phyloP scores from a whole-genome alignment of 169 alveolate species.

The Eimeria tenella region DNA sequence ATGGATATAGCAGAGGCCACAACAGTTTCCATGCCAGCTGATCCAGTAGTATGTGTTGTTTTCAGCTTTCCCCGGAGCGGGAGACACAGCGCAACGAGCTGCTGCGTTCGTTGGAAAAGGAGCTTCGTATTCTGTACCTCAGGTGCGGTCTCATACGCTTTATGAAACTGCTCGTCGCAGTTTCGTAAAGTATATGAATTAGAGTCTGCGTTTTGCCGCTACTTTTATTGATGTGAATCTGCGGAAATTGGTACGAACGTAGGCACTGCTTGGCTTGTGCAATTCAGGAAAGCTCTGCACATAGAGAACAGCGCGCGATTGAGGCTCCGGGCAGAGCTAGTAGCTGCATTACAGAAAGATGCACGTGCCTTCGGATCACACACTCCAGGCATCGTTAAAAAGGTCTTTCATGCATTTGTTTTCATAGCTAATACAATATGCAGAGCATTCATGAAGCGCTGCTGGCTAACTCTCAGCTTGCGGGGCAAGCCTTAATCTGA shows the following conservation, averaged over 20 bases:
- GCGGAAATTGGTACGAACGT: neutral
- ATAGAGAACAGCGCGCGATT: constrained; percentile 27
- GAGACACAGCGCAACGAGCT: constrained; percentile 55
- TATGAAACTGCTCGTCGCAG: too few species aligned
- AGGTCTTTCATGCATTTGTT: neutral
- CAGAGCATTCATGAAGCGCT: too few species aligned
- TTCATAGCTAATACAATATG: neutral
- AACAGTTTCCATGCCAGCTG: neutral
- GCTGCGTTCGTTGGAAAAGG: constrained; percentile 13
- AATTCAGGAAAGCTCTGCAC: constrained; percentile 42
- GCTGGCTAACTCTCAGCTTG: too few species aligned
- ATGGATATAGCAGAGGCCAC: neutral
- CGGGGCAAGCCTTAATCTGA: too few species aligned
- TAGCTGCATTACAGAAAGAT: constrained; percentile 44
- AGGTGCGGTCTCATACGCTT: neutral
- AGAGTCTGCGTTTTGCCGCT: neutral
- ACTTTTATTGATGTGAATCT: neutral
- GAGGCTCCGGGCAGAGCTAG: constrained; percentile 44
- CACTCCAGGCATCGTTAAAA: constrained; percentile 14
- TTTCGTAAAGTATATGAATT: neutral
- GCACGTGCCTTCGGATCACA: constrained; percentile 21
- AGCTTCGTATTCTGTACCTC: constrained; percentile 8
- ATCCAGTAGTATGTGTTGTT: neutral
- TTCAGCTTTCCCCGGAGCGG: constrained; percentile 59
- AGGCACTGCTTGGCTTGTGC: neutral